Percentiles rank a stretch among this genome's conserved stretches.
Conservation (phyloP, 106 monocot species). For the Dendrobium chrysotoxum region DNA sequence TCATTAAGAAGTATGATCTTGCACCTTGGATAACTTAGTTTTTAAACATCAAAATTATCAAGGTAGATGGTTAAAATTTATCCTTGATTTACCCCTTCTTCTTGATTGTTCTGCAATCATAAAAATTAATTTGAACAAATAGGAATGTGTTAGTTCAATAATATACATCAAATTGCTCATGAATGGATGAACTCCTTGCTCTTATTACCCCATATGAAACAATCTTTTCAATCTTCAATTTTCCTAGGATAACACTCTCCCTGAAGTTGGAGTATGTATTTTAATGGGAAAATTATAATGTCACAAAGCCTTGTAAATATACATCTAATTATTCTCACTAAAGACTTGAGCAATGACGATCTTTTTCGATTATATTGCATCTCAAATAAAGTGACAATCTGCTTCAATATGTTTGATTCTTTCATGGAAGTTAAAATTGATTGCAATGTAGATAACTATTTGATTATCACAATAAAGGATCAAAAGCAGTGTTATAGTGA, state of each 20-base stretch:
- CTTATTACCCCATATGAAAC: not conserved
- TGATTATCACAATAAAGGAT: not conserved
- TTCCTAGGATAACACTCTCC: no score
- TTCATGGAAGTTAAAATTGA: not conserved
- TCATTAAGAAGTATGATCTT: not conserved
- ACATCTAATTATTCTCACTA: no score
- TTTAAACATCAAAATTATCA: not conserved
- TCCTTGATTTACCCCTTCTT: not conserved
- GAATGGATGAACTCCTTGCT: not conserved
- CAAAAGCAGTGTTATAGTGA: not conserved
- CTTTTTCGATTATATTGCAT: no score
- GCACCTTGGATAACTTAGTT: not conserved
- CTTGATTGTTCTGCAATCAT: not conserved
- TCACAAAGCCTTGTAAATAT: no score
- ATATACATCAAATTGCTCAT: not conserved
- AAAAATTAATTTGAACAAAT: not conserved
- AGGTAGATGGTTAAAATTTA: not conserved
- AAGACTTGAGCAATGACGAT: no score
- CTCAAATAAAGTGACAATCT: not conserved
- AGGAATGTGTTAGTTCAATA: not conserved
- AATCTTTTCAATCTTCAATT: no score
- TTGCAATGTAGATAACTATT: not conserved
- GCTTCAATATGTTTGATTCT: not conserved
- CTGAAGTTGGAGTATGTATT: no score
- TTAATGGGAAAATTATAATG: no score